Evolutionary conservation across 345 rosid species (phyloP).

Genomic region (Mercurialis annua): DNA sequence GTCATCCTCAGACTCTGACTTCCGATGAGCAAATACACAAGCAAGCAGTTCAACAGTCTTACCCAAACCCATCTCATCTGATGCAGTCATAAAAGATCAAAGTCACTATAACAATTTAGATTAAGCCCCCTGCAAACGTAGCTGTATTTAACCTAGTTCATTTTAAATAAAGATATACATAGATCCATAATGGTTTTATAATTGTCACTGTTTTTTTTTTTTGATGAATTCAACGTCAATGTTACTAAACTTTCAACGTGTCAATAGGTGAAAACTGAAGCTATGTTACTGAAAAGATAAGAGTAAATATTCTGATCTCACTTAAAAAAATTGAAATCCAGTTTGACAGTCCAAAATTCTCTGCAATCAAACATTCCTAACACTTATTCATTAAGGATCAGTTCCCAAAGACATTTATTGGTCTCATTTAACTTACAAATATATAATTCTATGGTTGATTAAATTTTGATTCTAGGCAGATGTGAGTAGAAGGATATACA

Average conservation of each 20-base stretch:
- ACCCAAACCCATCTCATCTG: constrained; percentile 99
- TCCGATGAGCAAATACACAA: constrained; percentile 70
- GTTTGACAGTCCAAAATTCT: not conserved
- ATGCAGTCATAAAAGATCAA: constrained; percentile 26
- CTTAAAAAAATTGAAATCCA: not conserved
- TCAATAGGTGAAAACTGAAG: not conserved
- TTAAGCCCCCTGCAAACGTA: not conserved
- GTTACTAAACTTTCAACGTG: not conserved
- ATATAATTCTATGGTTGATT: not conserved
- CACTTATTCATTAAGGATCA: constrained; percentile 6
- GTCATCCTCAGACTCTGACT: constrained; percentile 43
- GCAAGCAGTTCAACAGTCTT: constrained; percentile 97
- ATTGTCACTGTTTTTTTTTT: too few relatives aligned
- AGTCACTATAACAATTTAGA: constrained; percentile 3
- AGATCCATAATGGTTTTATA: not conserved
- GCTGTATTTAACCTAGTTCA: not conserved
- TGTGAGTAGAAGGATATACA: not conserved
- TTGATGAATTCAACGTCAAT: too few relatives aligned
- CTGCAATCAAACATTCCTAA: not conserved
- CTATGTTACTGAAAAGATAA: not conserved
- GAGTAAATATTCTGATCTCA: not conserved
- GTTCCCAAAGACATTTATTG: not conserved
- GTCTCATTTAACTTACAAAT: not conserved
- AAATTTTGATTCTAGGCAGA: not conserved
- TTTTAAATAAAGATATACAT: not conserved